Base-by-base conservation (phyloP, 139 green algal genomes). In the Diplosphaera chodatii region DNA sequence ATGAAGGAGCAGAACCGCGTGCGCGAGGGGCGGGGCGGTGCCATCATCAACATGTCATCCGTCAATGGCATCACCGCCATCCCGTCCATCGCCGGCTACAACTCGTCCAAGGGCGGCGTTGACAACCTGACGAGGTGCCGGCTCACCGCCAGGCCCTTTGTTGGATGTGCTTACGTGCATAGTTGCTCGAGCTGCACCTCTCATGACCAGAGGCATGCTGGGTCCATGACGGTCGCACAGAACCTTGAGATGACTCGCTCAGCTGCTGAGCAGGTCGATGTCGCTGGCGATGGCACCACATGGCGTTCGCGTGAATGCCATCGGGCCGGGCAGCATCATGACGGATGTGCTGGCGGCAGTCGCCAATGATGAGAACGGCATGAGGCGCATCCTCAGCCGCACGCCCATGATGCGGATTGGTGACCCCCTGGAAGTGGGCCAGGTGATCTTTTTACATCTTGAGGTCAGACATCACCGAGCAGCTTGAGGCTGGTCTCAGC, bases 11-110 rank as follows among this genome's bases (percentile, higher is more conserved):
- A 93, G 77, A 78, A 77, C 32, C 32, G 74, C 40, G 56, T 55
- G 1, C 32, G 66, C 56, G 72, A 72, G 8, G 77, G 83, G 16
- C 65, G 71, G 0, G 90, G 88, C 0, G 91, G 90, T 4, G 74
- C 75, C 28, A 94, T 96, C 77, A 83, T 97, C 68, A 96, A 84
- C 40, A 94, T 97, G 86, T 85, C 72, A 18, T 86, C 70, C 27
- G 90, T 96, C 18, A 97, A 97, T 66, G 91, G 73, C 1, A 48
- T 92, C 20, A 91, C 90, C 73, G 84, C 87, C 40, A 93, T 94
- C 32, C 88, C 88, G 31, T 86, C 77, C 55, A 86, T 88, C 22
- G 76, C 77, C 16, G 64, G 66, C 30, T 93, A 92, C 78, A 92
- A 95, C 63, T 88, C 91, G 6, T 83, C 79, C 69, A 96, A 96